A percentile compares a stretch with the other conserved stretches of the same genome.
Evolutionary conservation across 495 filamentous ascomycete genomes (phyloP).

Genomic region (Aspergillus incahuasiensis): DNA sequence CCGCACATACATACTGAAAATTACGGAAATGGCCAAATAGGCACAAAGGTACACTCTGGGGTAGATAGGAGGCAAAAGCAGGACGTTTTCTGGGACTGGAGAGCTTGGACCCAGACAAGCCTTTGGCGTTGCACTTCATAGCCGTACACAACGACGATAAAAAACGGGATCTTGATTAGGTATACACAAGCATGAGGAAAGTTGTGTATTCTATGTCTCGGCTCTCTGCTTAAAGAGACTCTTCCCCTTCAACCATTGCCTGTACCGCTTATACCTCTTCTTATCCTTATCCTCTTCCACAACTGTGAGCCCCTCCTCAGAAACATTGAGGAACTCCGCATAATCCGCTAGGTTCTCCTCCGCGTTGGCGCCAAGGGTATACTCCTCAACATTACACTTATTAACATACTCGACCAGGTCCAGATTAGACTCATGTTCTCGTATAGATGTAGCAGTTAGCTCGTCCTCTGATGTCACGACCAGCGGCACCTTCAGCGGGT

Average conservation of each 20-base stretch:
- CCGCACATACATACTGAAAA: no score
- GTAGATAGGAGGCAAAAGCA: no score
- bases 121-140: no score
- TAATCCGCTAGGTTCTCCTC: constrained; percentile 74
- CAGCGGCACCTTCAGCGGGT: constrained; percentile 83
- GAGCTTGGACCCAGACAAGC: no score
- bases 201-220: constrained; percentile 57
- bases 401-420: constrained; percentile 75
- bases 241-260: constrained; percentile 89
- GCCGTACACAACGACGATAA: no score
- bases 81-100: no score
- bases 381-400: constrained; percentile 38
- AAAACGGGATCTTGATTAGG: no score
- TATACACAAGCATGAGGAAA: no score
- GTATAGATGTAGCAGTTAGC: constrained; percentile 37
- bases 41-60: no score
- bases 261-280: constrained; percentile 93
- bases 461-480: constrained; percentile 71
- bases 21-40: no score
- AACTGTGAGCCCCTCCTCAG: constrained; percentile 83
- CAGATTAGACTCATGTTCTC: constrained; percentile 43
- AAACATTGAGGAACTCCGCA: constrained; percentile 66
- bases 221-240: constrained; percentile 88
- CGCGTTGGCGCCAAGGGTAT: constrained; percentile 30
- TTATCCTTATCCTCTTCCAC: constrained; percentile 75